Percentiles rank a stretch among this genome's conserved stretches.
phyloP scores from a whole-genome alignment of 2,329 filamentous ascomycete species.

The Westerdykella sp. region DNA sequence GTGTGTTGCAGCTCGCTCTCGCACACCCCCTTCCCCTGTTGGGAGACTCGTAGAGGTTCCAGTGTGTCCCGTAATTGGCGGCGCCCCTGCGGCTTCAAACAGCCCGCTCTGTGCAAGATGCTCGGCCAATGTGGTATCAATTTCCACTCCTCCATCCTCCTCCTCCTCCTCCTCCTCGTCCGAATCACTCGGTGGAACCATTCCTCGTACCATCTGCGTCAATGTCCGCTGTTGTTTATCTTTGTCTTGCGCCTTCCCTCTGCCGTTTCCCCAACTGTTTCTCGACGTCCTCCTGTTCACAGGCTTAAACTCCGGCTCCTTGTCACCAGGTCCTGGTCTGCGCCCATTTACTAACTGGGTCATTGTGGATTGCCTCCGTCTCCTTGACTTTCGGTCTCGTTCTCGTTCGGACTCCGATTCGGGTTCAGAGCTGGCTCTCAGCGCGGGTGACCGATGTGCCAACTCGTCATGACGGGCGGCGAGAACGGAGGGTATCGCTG shows the following conservation, averaged over 20 bases:
- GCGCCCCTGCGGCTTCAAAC: conserved; percentile 2
- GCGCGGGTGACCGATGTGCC: background rate
- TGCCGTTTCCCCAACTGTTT: conserved; percentile 16
- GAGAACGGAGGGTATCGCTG: too few species aligned
- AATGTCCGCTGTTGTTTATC: conserved; percentile 26
- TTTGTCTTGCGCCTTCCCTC: conserved; percentile 7
- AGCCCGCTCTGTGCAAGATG: conserved; percentile 16
- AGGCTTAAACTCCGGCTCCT: conserved; percentile 22
- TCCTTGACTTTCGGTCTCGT: conserved; percentile 4
- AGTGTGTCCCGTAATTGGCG: background rate
- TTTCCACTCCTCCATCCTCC: conserved; percentile 9
- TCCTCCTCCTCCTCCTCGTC: conserved; percentile 12
- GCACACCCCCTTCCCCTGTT: too few species aligned
- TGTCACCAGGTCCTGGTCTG: conserved; percentile 10
- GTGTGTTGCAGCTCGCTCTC: background rate
- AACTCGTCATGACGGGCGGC: too few species aligned
- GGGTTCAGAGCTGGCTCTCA: conserved; percentile 1
- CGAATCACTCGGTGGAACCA: conserved; percentile 17
- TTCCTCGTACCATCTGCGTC: conserved; percentile 31
- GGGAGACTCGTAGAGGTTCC: background rate
- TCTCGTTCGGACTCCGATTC: conserved; percentile 4
- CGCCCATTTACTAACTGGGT: conserved; percentile 28
- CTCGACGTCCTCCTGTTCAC: conserved; percentile 12
- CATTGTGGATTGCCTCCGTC: conserved; percentile 32
- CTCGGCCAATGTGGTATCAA: conserved; percentile 11